These are phyloP conservation scores for Pleurotus cornucopiae DNA, from an alignment of 768 basidiomycete genomes.

Conservation along the genomic window DNA sequence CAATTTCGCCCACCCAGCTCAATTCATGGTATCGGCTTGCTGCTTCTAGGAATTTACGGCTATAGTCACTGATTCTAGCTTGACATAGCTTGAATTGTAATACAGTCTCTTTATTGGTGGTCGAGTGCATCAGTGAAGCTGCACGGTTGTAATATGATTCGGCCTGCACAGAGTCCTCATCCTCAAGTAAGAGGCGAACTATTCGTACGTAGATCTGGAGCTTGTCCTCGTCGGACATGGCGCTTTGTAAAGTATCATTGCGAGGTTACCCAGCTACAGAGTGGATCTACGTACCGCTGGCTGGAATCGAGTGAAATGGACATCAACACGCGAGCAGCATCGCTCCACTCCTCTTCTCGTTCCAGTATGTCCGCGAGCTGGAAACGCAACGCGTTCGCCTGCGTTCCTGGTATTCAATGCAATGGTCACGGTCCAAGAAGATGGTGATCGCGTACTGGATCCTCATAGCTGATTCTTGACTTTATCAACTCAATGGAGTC, in stretches of 20 bases:
- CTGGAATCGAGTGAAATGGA: slow-evolving; percentile 89
- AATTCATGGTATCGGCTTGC: slow-evolving; percentile 93
- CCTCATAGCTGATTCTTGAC: slow-evolving; percentile 86
- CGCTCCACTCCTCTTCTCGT: slow-evolving; percentile 88
- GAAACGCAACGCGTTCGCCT: slow-evolving; percentile 83
- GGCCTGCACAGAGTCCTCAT: slow-evolving; percentile 96
- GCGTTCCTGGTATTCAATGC: not conserved
- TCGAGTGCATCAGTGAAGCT: slow-evolving; percentile 79
- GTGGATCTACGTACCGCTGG: slow-evolving; percentile 54
- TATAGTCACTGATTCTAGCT: slow-evolving; percentile 91
- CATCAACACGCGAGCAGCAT: slow-evolving; percentile 89
- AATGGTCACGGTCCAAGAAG: not conserved
- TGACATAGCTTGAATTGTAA: slow-evolving; percentile 90
- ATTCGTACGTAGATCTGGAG: slow-evolving; percentile 90
- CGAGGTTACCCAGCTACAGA: not conserved
- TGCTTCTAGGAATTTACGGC: slow-evolving; percentile 91
- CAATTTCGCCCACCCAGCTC: slow-evolving; percentile 86
- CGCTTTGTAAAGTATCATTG: slow-evolving; percentile 29
- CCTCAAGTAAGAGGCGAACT: slow-evolving; percentile 89
- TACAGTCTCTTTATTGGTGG: slow-evolving; percentile 72
- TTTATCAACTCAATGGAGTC: slow-evolving; percentile 69
- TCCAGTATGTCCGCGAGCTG: slow-evolving; percentile 91
- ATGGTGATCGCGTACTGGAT: slow-evolving; percentile 62
- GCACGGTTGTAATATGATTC: slow-evolving; percentile 98
- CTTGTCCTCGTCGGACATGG: slow-evolving; percentile 79